These are phyloP conservation scores for Platismatia glauca DNA, from an alignment of 495 filamentous ascomycete genomes.

Conservation along the genomic window DNA sequence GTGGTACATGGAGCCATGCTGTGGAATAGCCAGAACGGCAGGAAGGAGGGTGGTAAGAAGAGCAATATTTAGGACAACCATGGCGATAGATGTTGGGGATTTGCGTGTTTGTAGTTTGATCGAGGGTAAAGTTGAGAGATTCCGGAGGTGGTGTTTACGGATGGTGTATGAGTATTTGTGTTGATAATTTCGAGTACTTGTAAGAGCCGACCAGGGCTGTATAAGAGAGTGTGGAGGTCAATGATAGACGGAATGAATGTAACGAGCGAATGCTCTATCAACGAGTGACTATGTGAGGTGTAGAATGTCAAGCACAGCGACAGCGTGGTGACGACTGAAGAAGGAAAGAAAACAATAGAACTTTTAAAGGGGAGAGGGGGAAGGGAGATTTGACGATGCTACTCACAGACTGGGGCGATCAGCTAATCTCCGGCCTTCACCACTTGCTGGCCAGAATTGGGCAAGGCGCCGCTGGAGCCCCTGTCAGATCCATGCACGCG, in stretches of 20 bases:
- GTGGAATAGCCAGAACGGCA: slow-evolving; percentile 21
- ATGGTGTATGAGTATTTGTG: background rate
- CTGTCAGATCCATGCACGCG: too few relatives aligned
- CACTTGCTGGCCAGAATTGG: too few relatives aligned
- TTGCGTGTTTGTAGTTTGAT: background rate
- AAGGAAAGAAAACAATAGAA: background rate
- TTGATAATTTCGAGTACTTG: slow-evolving; percentile 8
- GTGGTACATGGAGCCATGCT: slow-evolving; percentile 15
- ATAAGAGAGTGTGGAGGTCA: slow-evolving; percentile 18
- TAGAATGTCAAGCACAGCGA: slow-evolving; percentile 16
- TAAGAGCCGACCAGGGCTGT: slow-evolving; percentile 26
- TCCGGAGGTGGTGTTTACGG: background rate
- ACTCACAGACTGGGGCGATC: too few relatives aligned
- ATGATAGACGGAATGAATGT: slow-evolving; percentile 17
- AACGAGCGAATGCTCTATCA: slow-evolving; percentile 29
- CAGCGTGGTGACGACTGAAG: slow-evolving; percentile 4
- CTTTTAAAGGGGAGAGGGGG: too few relatives aligned
- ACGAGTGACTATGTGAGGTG: slow-evolving; percentile 19
- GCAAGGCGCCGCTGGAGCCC: background rate
- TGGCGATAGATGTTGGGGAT: slow-evolving; percentile 11
- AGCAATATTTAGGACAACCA: slow-evolving; percentile 21
- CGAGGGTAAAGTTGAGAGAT: background rate
- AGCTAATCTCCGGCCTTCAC: too few relatives aligned
- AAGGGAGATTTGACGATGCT: background rate
- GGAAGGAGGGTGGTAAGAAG: slow-evolving; percentile 20